A percentile compares a stretch with the other conserved stretches of the same genome.
Evolutionary conservation across 192 early-diverging fungal species (phyloP).

Genomic region (Gigaspora rosea): DNA sequence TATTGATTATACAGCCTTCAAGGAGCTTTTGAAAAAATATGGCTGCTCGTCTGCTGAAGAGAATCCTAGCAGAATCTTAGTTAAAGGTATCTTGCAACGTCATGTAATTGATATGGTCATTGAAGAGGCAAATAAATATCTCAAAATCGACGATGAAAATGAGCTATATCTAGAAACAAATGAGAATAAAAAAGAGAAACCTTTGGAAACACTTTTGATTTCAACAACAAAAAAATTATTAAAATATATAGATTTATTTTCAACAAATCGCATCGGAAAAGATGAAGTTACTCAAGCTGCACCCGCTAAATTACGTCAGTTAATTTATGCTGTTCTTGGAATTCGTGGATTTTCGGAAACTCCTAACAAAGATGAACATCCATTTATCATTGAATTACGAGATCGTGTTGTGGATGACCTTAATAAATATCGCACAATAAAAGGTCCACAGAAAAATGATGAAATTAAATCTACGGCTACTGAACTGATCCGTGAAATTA

Average conservation of each 20-base stretch:
- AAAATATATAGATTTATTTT: not conserved
- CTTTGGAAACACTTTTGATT: not conserved
- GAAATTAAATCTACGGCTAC: not conserved
- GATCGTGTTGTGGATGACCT: not conserved
- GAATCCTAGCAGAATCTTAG: not conserved
- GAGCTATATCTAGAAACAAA: not conserved
- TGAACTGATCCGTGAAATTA: not conserved
- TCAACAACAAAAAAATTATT: not conserved
- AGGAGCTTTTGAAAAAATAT: not conserved
- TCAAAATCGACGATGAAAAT: not conserved
- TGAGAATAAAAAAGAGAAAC: too few species aligned
- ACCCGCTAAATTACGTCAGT: slow-evolving; percentile 9
- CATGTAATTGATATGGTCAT: not conserved
- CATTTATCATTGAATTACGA: too few species aligned
- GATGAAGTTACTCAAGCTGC: not conserved
- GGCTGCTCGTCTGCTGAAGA: not conserved
- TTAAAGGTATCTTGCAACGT: slow-evolving; percentile 3
- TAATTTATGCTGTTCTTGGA: not conserved
- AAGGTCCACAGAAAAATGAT: not conserved
- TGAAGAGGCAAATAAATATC: not conserved
- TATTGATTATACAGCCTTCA: not conserved
- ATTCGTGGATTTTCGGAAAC: too few species aligned
- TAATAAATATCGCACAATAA: not conserved
- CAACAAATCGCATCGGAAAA: not conserved
- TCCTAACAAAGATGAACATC: too few species aligned